These are phyloP conservation scores for Aureobasidium sp. DNA, from an alignment of 2,329 filamentous ascomycete species.

Conservation along the genomic window DNA sequence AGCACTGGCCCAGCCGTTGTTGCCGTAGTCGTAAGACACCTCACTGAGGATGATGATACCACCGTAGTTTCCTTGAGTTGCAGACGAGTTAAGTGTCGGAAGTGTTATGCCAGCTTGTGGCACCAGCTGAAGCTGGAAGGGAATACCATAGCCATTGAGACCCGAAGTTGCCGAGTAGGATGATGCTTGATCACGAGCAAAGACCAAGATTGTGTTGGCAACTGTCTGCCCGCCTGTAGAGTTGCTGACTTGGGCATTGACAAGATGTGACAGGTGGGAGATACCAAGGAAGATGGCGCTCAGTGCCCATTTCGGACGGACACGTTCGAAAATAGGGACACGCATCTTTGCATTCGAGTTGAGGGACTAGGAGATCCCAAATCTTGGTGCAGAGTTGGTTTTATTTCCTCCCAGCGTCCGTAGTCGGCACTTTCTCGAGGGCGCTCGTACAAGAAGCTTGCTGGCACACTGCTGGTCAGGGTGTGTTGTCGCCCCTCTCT, in stretches of 20 bases:
- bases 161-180: slow-evolving; percentile 43
- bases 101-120: slow-evolving; percentile 41
- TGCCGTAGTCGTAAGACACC: slow-evolving; percentile 46
- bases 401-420: not conserved
- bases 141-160: slow-evolving; percentile 53
- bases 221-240: slow-evolving; percentile 13
- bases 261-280: not conserved
- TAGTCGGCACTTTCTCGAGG: not conserved
- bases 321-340: not conserved
- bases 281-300: not conserved
- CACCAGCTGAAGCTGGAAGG: slow-evolving; percentile 47
- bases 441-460: not conserved
- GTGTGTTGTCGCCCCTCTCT: not conserved
- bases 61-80: slow-evolving; percentile 47
- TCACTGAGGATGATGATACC: slow-evolving; percentile 48
- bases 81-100: slow-evolving; percentile 42
- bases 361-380: not conserved
- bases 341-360: not conserved
- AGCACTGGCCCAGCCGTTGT: slow-evolving; percentile 40
- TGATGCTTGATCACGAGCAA: slow-evolving; percentile 44
- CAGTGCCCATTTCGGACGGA: not conserved
- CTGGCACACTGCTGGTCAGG: not conserved
- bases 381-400: not conserved
- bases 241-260: not conserved
- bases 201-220: slow-evolving; percentile 43